Conservation (phyloP, 2,329 filamentous ascomycete genomes). For the Mycocentrospora acerina region DNA sequence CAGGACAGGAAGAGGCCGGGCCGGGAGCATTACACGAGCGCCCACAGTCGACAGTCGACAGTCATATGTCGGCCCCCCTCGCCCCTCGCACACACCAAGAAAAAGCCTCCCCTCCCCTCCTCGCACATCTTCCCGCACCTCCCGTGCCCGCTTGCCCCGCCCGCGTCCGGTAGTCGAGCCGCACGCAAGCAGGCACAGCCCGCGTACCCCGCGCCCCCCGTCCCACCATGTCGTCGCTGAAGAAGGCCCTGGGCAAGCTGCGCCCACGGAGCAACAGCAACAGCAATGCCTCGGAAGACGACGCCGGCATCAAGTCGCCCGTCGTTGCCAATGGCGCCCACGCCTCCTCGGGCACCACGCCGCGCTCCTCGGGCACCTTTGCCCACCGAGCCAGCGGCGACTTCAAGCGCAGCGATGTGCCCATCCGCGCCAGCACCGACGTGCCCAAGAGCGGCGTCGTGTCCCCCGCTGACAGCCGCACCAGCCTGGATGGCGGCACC, state of each 20-base stretch:
- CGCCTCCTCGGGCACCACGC: conserved; percentile 26
- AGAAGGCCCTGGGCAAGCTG: conserved; percentile 49
- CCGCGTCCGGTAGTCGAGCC: conserved; percentile 30
- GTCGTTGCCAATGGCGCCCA: conserved; percentile 25
- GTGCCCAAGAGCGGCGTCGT: conserved; percentile 31
- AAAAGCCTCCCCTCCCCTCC: conserved; percentile 1
- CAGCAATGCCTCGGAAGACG: conserved; percentile 38
- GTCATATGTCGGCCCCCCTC: too few relatives aligned
- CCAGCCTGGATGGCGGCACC: conserved; percentile 29
- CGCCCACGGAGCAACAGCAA: conserved; percentile 37
- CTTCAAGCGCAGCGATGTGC: conserved; percentile 26
- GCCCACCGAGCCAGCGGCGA: conserved; percentile 35
- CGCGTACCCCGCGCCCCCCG: conserved; percentile 17
- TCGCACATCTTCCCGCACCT: conserved; percentile 4
- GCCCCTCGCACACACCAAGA: too few relatives aligned
- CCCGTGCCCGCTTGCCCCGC: conserved; percentile 28
- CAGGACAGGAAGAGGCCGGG: too few relatives aligned
- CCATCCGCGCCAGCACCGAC: conserved; percentile 35
- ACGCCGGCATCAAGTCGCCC: conserved; percentile 33
- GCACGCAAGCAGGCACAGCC: conserved; percentile 27
- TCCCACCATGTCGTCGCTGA: conserved; percentile 42
- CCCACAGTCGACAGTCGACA: too few relatives aligned
- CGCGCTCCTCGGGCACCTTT: conserved; percentile 31
- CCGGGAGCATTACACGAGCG: too few relatives aligned
- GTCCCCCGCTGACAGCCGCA: conserved; percentile 33